Evolutionary conservation across 257 asterid genomes (phyloP).

Genomic region (Ophiorrhiza pumila): DNA sequence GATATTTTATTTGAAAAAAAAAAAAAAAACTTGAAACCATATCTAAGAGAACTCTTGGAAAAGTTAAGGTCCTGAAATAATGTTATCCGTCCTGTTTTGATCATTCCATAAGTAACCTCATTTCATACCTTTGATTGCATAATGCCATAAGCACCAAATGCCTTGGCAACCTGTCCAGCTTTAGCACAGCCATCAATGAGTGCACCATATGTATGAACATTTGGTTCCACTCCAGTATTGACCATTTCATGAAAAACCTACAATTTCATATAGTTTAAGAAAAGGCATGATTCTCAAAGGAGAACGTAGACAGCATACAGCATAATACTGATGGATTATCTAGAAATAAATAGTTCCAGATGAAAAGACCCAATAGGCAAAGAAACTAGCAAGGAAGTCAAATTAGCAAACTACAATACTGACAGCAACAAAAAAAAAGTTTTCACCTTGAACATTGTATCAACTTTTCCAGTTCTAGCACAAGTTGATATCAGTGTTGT

Average conservation of each 20-base stretch:
- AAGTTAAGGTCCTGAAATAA: not conserved
- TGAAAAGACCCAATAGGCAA: not conserved
- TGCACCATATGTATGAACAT: constrained; percentile 90
- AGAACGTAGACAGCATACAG: not conserved
- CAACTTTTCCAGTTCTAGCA: constrained; percentile 96
- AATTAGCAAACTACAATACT: not conserved
- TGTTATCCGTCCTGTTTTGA: not conserved
- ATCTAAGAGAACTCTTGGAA: constrained; percentile 6
- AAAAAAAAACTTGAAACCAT: not conserved
- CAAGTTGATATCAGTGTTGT: constrained; percentile 92
- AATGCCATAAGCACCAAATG: constrained; percentile 97
- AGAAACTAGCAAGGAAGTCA: constrained; percentile 2
- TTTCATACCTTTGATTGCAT: constrained; percentile 88
- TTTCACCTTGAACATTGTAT: constrained; percentile 84
- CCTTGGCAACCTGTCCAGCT: constrained; percentile 99
- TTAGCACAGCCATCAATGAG: constrained; percentile 98
- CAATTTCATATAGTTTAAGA: constrained; percentile 23
- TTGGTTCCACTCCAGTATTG: constrained; percentile 93
- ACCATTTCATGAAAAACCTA: constrained; percentile 98
- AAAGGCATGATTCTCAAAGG: constrained; percentile 1
- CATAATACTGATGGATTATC: not conserved
- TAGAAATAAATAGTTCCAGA: not conserved
- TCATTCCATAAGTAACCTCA: constrained; percentile 12
- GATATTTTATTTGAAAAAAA: not conserved
- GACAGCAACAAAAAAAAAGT: constrained; percentile 1